These are phyloP conservation scores for Ogataea zsoltii DNA, from an alignment of 805 yeast genomes.

Conservation along the genomic window DNA sequence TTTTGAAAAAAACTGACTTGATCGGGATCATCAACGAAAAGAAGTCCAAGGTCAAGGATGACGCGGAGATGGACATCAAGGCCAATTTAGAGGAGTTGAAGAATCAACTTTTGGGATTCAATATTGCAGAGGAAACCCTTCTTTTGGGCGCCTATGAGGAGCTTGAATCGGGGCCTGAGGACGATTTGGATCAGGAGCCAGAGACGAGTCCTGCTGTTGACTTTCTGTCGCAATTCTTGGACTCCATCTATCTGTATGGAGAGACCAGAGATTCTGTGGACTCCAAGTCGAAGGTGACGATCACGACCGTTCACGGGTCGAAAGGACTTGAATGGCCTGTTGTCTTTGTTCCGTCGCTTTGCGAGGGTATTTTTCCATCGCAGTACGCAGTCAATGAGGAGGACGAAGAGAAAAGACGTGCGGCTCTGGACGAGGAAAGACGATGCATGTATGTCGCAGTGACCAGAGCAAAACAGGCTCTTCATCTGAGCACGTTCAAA, in stretches of 20 bases:
- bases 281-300: conserved; percentile 26
- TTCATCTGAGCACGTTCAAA: conserved; percentile 27
- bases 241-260: conserved; percentile 34
- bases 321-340: conserved; percentile 97
- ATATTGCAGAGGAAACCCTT: conserved; percentile 25
- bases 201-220: conserved; percentile 22
- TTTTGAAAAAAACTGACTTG: conserved; percentile 23
- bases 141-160: conserved; percentile 25
- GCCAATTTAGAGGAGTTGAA: conserved; percentile 31
- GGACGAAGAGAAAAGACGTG: conserved; percentile 26
- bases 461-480: conserved; percentile 69
- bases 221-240: conserved; percentile 33
- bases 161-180: conserved; percentile 11
- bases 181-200: conserved; percentile 17
- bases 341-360: conserved; percentile 76
- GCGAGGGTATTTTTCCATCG: conserved; percentile 68
- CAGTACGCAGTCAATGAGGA: conserved; percentile 40
- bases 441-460: conserved; percentile 85
- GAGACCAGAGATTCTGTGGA: conserved; percentile 16
- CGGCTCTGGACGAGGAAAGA: conserved; percentile 68
- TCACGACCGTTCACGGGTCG: conserved; percentile 89
- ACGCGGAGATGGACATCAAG: conserved; percentile 21
- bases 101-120: conserved; percentile 29
- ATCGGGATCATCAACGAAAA: conserved; percentile 20
- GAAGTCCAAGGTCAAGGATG: conserved; percentile 22